A percentile compares a stretch with the other conserved stretches of the same genome.
Evolutionary conservation across 352 stramenopile species (phyloP).

Genomic region (Discostella stelligera): DNA sequence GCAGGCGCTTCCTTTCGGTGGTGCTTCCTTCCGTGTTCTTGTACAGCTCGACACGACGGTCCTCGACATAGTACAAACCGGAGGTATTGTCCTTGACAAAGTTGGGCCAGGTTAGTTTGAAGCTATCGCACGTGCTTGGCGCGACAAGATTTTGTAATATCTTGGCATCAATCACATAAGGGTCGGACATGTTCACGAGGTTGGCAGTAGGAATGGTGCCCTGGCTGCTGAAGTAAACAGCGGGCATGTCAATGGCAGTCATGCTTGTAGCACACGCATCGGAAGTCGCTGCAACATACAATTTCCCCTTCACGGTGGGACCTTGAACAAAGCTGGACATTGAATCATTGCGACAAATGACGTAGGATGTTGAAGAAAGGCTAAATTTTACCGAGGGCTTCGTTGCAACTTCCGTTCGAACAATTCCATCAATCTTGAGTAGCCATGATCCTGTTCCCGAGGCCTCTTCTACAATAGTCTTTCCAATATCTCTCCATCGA

Average conservation of each 20-base stretch:
- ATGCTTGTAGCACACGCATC: conserved; percentile 20
- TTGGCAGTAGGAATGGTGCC: conserved; percentile 25
- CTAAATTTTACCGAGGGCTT: conserved; percentile 12
- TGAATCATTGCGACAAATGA: conserved; percentile 32
- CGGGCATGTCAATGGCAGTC: conserved; percentile 34
- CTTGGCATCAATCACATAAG: conserved; percentile 38
- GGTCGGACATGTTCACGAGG: conserved; percentile 25
- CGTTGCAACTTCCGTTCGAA: conserved; percentile 37
- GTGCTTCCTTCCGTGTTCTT: conserved; percentile 27
- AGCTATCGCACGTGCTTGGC: conserved; percentile 27
- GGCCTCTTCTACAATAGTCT: conserved; percentile 37
- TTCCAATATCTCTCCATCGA: conserved; percentile 46
- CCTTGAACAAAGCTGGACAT: conserved; percentile 27
- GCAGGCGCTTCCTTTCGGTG: conserved; percentile 28
- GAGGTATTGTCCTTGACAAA: conserved; percentile 32
- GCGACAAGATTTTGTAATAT: conserved; percentile 25
- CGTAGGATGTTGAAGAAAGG: conserved; percentile 19
- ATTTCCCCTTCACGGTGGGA: conserved; percentile 23
- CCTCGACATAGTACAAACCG: conserved; percentile 52
- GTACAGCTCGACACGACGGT: conserved; percentile 40
- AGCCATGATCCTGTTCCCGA: conserved; percentile 18
- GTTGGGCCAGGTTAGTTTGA: conserved; percentile 43
- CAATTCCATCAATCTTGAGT: conserved; percentile 48
- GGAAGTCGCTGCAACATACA: conserved; percentile 32
- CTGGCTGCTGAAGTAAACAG: conserved; percentile 25